Evolutionary conservation across 495 filamentous ascomycete genomes (phyloP).

Genomic region (Penicillium goetzii): DNA sequence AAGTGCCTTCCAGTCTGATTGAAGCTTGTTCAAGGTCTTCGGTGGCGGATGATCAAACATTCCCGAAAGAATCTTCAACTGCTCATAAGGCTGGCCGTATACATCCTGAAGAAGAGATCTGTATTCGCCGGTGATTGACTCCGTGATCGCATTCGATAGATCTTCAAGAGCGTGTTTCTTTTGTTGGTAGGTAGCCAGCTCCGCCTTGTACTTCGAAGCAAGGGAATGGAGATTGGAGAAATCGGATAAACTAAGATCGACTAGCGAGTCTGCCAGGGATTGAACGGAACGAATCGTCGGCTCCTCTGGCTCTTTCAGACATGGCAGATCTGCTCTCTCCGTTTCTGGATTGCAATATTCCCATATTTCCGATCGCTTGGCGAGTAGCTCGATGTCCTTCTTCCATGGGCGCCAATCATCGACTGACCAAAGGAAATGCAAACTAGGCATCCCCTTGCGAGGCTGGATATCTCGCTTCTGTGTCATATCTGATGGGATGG

Average conservation of each 20-base stretch:
- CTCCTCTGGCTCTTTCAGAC: background rate
- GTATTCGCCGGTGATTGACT: background rate
- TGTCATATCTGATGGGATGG: background rate
- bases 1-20: background rate
- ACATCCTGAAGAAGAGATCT: conserved; percentile 3
- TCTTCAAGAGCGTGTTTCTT: background rate
- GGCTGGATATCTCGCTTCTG: background rate
- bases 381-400: background rate
- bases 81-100: background rate
- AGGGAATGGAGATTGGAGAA: background rate
- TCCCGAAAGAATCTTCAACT: background rate
- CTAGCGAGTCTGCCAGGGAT: background rate
- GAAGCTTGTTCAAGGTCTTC: background rate
- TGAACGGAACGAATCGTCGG: background rate
- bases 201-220: background rate
- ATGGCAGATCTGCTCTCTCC: background rate
- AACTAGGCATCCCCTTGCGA: background rate
- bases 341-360: conserved; percentile 1
- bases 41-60: conserved; percentile 1
- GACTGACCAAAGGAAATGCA: background rate
- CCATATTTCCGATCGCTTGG: background rate
- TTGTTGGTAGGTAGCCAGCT: background rate
- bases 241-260: background rate
- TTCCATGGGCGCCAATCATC: background rate
- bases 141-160: background rate